These are phyloP conservation scores for Leccinum subatratum DNA, from an alignment of 1,284 basidiomycete genomes.

Conservation along the genomic window DNA sequence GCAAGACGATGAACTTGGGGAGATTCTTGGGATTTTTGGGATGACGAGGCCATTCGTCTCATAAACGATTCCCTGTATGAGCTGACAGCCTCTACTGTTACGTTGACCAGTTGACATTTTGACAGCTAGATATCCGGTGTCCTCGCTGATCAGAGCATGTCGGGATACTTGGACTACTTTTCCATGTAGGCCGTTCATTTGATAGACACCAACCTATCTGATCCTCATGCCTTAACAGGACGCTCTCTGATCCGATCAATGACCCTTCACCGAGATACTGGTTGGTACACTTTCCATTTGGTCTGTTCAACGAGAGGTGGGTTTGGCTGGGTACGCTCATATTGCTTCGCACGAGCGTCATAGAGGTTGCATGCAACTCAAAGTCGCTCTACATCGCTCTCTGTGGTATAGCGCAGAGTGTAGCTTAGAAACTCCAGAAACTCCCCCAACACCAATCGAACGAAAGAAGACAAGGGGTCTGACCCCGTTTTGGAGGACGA, in stretches of 20 bases:
- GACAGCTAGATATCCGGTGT: neutral
- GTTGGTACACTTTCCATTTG: neutral
- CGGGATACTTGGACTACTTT: conserved; percentile 1
- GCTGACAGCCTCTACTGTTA: neutral
- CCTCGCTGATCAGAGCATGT: neutral
- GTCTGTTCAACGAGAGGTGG: neutral
- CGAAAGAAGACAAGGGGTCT: conserved; percentile 34
- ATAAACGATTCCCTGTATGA: no score
- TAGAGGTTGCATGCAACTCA: conserved; percentile 39
- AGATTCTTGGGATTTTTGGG: no score
- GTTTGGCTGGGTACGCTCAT: conserved; percentile 65
- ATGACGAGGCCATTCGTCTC: no score
- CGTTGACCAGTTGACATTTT: neutral
- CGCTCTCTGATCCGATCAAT: conserved; percentile 1
- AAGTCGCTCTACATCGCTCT: conserved; percentile 12
- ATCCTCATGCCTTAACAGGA: neutral
- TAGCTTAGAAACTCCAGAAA: neutral
- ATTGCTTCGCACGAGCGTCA: conserved; percentile 48
- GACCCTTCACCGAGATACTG: conserved; percentile 4
- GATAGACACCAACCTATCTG: neutral
- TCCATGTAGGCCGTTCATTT: neutral
- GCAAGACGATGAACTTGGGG: no score
- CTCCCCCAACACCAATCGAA: neutral
- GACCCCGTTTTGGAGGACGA: conserved; percentile 40
- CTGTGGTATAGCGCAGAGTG: neutral